Base-by-base conservation (phyloP, 2,329 filamentous ascomycete genomes). In the Orbilia blumenaviensis region DNA sequence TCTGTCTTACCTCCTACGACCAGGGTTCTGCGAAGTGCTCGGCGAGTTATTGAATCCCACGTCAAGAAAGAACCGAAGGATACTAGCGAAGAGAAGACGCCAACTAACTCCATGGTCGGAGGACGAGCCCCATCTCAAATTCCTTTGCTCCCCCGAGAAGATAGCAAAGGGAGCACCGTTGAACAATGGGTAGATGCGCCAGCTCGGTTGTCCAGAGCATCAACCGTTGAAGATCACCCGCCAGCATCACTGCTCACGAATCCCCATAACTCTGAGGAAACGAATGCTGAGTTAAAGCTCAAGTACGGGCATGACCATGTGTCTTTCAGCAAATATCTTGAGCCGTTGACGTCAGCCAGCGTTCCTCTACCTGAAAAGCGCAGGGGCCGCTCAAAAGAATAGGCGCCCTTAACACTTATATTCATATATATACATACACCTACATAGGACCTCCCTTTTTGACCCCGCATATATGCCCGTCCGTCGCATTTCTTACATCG, bases 161-260 rank as follows among this genome's bases (percentile, higher is more conserved):
- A 66, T 14, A 56, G 52, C 32, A 56, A 68, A 50, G 64, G 58
- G 7, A 68, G 71, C 41, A 56, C 16, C 2, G 34, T 36, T 14
- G 63, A 75, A 14, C 63, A 52, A 23, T 67, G 71, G 71, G 64
- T 42, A 44, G 71, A 75, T 44, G 69, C 62, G 12, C 69, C 63
- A 16, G 46, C 54, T 21, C 62, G 42, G 21, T 41, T 75, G 9
- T 75, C 71, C 4, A 54, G 71, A 34, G 63, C 71, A 6, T 75
- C 71, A 25, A 75, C 71, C 3, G 54, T 34, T 4, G 71, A 75
- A 58, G 62, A 67, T n/a, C 61, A 75, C 12, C 67, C 67, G 8
- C 67, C 48, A 9, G 67, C 67, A 27, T 66, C 52, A 0, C 41
- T 61, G 18, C 36, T 62, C 1, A 54, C 18, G 12, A 74, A 74